These are phyloP conservation scores for Yarrowia divulgata DNA, from an alignment of 805 yeast species.

Conservation along the genomic window DNA sequence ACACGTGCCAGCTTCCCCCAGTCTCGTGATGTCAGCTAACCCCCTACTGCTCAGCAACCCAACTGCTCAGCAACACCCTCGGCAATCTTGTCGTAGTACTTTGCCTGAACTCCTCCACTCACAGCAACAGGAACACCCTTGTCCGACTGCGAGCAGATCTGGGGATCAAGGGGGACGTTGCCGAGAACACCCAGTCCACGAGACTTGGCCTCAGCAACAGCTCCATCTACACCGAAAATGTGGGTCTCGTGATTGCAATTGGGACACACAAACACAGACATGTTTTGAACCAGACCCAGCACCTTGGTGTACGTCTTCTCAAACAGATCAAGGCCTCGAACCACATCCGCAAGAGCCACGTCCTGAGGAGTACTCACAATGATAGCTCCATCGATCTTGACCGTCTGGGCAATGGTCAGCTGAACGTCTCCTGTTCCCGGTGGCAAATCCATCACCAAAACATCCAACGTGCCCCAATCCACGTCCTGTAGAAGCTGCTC, in stretches of 20 bases:
- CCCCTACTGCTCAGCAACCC: no score
- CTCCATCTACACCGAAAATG: constrained; percentile 74
- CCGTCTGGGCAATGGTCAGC: constrained; percentile 77
- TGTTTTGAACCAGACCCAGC: constrained; percentile 79
- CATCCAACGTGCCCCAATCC: constrained; percentile 72
- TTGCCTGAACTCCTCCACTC: constrained; percentile 51
- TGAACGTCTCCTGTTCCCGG: constrained; percentile 94
- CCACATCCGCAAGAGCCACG: constrained; percentile 79
- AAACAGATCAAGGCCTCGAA: constrained; percentile 81
- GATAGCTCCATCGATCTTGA: constrained; percentile 79
- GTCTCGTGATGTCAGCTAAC: no score
- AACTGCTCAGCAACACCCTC: constrained; percentile 47
- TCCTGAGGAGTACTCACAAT: constrained; percentile 89
- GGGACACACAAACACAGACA: constrained; percentile 80
- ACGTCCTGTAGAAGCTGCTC: constrained; percentile 86
- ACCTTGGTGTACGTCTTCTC: constrained; percentile 73
- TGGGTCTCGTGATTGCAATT: constrained; percentile 76
- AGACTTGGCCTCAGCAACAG: constrained; percentile 57
- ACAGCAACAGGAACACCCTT: constrained; percentile 69
- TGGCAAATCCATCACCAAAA: constrained; percentile 81
- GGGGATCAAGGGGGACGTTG: constrained; percentile 68
- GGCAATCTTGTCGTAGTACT: constrained; percentile 61
- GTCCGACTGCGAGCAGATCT: constrained; percentile 68
- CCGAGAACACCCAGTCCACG: constrained; percentile 63
- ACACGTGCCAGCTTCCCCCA: no score